Conservation (phyloP, 2,329 filamentous ascomycete genomes). For the Diaporthe sp. region DNA sequence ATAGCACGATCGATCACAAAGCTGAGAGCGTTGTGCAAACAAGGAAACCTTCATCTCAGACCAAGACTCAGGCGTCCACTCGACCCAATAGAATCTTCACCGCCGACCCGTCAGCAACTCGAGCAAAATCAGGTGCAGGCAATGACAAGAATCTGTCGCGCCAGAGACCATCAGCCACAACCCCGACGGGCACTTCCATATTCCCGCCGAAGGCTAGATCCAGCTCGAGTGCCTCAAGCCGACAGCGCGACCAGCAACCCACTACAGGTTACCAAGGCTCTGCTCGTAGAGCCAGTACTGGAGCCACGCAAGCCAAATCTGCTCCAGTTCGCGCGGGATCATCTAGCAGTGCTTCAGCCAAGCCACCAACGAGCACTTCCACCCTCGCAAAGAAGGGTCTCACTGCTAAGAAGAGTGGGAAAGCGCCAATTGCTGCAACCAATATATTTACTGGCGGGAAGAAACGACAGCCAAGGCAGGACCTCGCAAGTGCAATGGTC, state of each 20-base stretch:
- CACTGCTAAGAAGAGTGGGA: conserved; percentile 48
- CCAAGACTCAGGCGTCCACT: not conserved
- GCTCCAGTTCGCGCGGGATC: not conserved
- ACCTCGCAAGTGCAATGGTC: conserved; percentile 55
- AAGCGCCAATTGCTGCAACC: conserved; percentile 44
- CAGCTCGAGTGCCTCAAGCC: conserved; percentile 12
- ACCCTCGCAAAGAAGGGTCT: conserved; percentile 34
- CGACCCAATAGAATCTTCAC: conserved; percentile 31
- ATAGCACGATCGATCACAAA: conserved; percentile 31
- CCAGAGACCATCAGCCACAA: not conserved
- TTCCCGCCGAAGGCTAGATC: not conserved
- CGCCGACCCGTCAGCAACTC: conserved; percentile 59
- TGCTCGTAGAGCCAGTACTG: conserved; percentile 46
- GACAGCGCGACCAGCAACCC: conserved; percentile 22
- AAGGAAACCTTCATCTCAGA: conserved; percentile 9
- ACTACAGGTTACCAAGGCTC: conserved; percentile 53
- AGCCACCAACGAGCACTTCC: not conserved
- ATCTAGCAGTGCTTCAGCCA: not conserved
- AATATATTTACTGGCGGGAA: conserved; percentile 65
- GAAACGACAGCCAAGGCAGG: conserved; percentile 52
- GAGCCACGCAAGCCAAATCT: conserved; percentile 36
- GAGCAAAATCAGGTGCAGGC: not conserved
- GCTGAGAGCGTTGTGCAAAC: conserved; percentile 2
- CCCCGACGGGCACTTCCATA: not conserved
- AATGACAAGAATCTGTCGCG: not conserved